These are phyloP conservation scores for Kwoniella sp. DNA, from an alignment of 768 basidiomycete species.

Conservation along the genomic window DNA sequence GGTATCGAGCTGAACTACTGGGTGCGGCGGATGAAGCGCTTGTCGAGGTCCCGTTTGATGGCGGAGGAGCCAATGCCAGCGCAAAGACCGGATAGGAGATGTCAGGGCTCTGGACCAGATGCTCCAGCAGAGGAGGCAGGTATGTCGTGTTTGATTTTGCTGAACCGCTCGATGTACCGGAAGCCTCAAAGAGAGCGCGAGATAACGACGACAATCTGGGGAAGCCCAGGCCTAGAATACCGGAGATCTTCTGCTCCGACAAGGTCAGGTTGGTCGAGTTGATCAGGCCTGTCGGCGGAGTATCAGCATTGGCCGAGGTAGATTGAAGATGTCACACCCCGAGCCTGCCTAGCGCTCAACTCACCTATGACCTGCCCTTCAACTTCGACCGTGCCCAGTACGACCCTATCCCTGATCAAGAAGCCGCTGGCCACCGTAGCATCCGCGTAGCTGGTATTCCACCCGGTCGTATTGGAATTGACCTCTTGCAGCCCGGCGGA, in stretches of 20 bases:
- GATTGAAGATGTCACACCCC: background rate
- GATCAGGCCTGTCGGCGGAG: constrained; percentile 24
- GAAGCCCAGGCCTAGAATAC: constrained; percentile 41
- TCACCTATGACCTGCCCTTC: constrained; percentile 25
- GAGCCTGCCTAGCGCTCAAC: background rate
- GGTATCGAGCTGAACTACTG: constrained; percentile 16
- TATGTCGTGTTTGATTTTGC: constrained; percentile 17
- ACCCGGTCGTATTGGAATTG: constrained; percentile 21
- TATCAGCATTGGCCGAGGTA: background rate
- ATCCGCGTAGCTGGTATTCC: constrained; percentile 36
- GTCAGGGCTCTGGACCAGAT: constrained; percentile 11
- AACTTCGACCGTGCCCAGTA: constrained; percentile 10
- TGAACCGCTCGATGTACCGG: background rate
- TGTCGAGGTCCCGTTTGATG: constrained; percentile 1
- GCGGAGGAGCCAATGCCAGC: constrained; percentile 30
- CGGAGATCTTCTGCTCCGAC: constrained; percentile 30
- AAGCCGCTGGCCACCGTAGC: constrained; percentile 26
- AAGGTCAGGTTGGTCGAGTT: constrained; percentile 38
- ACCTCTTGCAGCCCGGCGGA: constrained; percentile 15
- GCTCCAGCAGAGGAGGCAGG: constrained; percentile 36
- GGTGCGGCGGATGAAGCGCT: constrained; percentile 19
- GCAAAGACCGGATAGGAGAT: constrained; percentile 39
- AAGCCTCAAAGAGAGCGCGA: constrained; percentile 1
- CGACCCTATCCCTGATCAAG: constrained; percentile 23
- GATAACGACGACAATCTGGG: constrained; percentile 28